Conservation (phyloP, 805 yeast genomes). For the Grigorovia jiainica region DNA sequence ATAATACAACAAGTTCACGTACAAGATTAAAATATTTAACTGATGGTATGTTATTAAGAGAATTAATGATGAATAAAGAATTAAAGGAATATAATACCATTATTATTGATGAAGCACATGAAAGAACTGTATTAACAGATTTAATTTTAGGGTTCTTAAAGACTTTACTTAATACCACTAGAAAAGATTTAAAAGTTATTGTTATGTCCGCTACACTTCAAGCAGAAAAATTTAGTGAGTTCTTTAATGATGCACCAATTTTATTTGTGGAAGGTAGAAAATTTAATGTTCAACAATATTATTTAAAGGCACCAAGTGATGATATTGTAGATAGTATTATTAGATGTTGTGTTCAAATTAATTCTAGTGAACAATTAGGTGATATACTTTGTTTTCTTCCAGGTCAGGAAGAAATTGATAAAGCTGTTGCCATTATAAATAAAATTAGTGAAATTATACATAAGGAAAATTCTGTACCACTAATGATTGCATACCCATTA, state of each 20-base stretch:
- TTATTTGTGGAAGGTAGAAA: slow-evolving; percentile 83
- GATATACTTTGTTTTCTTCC: slow-evolving; percentile 89
- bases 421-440: slow-evolving; percentile 54
- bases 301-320: slow-evolving; percentile 52
- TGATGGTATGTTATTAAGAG: slow-evolving; percentile 95
- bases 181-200: slow-evolving; percentile 55
- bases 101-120: slow-evolving; percentile 95
- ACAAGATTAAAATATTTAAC: slow-evolving; percentile 82
- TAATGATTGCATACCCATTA: slow-evolving; percentile 68
- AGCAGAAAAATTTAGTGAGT: slow-evolving; percentile 68
- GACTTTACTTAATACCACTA: slow-evolving; percentile 40
- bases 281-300: slow-evolving; percentile 70
- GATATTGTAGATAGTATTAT: slow-evolving; percentile 78
- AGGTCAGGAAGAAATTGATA: slow-evolving; percentile 96
- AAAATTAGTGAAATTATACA: slow-evolving; percentile 59
- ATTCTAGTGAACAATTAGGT: slow-evolving; percentile 68
- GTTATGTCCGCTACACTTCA: slow-evolving; percentile 97
- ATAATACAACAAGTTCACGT: slow-evolving; percentile 47
- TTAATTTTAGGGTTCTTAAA: slow-evolving; percentile 82
- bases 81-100: slow-evolving; percentile 63
- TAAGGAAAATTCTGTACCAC: slow-evolving; percentile 51
- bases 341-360: slow-evolving; percentile 66
- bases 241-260: slow-evolving; percentile 74
- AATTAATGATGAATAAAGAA: slow-evolving; percentile 64
- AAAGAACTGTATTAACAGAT: slow-evolving; percentile 88